Evolutionary conservation across 2,329 filamentous ascomycete species (phyloP).

Genomic region (Drechslera avenae): DNA sequence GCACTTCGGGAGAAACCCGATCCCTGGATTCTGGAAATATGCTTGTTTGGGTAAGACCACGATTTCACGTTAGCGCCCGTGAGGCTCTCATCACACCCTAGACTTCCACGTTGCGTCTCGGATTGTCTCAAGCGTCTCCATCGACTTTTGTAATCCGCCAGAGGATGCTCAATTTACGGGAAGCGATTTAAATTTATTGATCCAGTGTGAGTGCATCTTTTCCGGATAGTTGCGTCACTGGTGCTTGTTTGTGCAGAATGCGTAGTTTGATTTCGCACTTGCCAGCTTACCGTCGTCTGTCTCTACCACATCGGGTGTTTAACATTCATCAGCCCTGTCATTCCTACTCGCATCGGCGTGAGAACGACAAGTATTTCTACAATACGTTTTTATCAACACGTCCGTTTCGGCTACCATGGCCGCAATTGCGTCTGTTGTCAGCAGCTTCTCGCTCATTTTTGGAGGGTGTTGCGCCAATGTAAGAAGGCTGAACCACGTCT

Average conservation of each 20-base stretch:
- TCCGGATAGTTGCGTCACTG: neutral
- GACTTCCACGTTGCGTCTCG: slow-evolving; percentile 40
- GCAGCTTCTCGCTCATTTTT: slow-evolving; percentile 85
- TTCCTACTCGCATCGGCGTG: neutral
- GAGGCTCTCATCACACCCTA: slow-evolving; percentile 31
- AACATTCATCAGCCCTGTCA: slow-evolving; percentile 5
- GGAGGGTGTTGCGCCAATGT: slow-evolving; percentile 95
- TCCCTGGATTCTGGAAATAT: slow-evolving; percentile 4
- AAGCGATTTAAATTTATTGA: neutral
- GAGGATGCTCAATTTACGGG: slow-evolving; percentile 18
- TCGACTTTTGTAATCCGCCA: slow-evolving; percentile 3
- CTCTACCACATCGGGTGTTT: slow-evolving; percentile 7
- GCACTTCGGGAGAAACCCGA: neutral
- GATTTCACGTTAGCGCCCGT: slow-evolving; percentile 35
- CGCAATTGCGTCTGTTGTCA: slow-evolving; percentile 44
- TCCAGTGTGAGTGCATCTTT: slow-evolving; percentile 3
- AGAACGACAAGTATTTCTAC: too few relatives aligned
- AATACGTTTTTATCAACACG: too few relatives aligned
- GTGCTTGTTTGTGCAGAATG: neutral
- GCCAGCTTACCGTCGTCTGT: neutral
- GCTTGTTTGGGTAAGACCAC: slow-evolving; percentile 12
- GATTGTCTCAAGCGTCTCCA: slow-evolving; percentile 1
- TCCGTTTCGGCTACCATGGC: slow-evolving; percentile 29
- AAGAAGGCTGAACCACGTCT: slow-evolving; percentile 38
- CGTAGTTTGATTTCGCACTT: neutral